A percentile compares a stretch with the other conserved stretches of the same genome.
phyloP scores from a whole-genome alignment of 2,329 filamentous ascomycete species.

The Colletotrichum lupini region DNA sequence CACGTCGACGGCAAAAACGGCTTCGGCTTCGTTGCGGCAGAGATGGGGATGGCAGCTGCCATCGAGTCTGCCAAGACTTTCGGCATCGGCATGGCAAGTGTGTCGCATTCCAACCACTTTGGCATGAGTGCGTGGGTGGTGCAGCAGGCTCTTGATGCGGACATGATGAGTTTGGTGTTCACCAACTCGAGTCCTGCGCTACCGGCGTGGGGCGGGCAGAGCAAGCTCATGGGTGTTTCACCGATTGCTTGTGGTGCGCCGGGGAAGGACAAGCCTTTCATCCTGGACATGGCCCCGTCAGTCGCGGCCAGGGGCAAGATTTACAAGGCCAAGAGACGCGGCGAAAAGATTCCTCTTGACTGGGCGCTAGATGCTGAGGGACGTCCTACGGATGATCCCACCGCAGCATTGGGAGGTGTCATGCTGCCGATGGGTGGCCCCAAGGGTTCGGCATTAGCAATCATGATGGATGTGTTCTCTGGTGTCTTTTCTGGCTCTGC shows the following conservation, averaged over 20 bases:
- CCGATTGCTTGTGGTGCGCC: slow-evolving; percentile 83
- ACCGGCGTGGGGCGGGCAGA: slow-evolving; percentile 75
- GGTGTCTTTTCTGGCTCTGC: slow-evolving; percentile 81
- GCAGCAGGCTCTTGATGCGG: slow-evolving; percentile 78
- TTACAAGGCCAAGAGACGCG: slow-evolving; percentile 74
- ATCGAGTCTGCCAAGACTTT: slow-evolving; percentile 72
- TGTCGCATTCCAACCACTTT: slow-evolving; percentile 85
- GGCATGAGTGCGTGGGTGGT: slow-evolving; percentile 87
- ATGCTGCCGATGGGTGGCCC: slow-evolving; percentile 90
- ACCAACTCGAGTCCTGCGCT: slow-evolving; percentile 79
- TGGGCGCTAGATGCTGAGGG: slow-evolving; percentile 83
- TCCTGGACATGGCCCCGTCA: slow-evolving; percentile 79
- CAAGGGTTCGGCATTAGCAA: slow-evolving; percentile 79
- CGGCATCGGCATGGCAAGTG: slow-evolving; percentile 80
- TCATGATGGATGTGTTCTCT: slow-evolving; percentile 93
- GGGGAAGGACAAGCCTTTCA: slow-evolving; percentile 70
- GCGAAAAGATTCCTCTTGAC: slow-evolving; percentile 75
- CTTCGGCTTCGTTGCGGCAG: slow-evolving; percentile 80
- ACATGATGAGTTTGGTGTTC: slow-evolving; percentile 77
- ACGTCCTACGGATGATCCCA: slow-evolving; percentile 76
- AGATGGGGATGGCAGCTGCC: slow-evolving; percentile 73
- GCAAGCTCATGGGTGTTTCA: slow-evolving; percentile 78
- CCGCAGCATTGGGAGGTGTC: slow-evolving; percentile 76
- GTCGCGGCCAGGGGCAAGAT: slow-evolving; percentile 79
- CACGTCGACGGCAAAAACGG: slow-evolving; percentile 76